Percentiles rank a stretch among this genome's conserved stretches.
Evolutionary conservation across 176 grass and related monocot genomes (phyloP).

Genomic region (Ensete glaucum): DNA sequence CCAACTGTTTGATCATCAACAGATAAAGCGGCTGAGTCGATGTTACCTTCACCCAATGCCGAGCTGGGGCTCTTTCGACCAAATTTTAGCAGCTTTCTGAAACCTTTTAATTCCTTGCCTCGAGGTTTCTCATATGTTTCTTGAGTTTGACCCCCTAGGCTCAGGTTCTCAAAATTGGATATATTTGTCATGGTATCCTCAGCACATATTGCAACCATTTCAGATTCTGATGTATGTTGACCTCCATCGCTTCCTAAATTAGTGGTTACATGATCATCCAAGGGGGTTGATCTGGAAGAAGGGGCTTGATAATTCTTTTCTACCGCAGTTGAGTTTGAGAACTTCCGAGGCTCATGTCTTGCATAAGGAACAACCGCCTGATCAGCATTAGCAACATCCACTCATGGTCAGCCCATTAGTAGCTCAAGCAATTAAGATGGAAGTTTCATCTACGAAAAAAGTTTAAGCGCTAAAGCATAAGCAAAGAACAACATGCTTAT

Average conservation of each 20-base stretch:
- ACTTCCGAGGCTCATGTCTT: constrained; percentile 36
- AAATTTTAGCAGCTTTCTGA: constrained; percentile 87
- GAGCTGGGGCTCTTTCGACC: constrained; percentile 65
- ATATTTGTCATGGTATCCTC: too few relatives aligned
- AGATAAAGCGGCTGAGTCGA: constrained; percentile 40
- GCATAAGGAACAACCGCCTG: constrained; percentile 31
- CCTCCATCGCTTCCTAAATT: constrained; percentile 6
- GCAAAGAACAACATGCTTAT: too few relatives aligned
- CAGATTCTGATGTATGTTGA: constrained; percentile 23
- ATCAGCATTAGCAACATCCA: constrained; percentile 12
- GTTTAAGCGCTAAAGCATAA: too few relatives aligned
- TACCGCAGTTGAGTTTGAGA: background rate
- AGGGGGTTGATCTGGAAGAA: constrained; percentile 19
- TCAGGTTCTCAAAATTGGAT: constrained; percentile 14
- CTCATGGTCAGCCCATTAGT: background rate
- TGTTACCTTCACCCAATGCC: constrained; percentile 26
- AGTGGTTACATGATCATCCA: constrained; percentile 28
- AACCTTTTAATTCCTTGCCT: constrained; percentile 68
- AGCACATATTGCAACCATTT: background rate
- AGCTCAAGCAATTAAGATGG: too few relatives aligned
- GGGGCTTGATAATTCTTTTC: constrained; percentile 63
- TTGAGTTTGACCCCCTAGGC: constrained; percentile 24
- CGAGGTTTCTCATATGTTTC: constrained; percentile 31
- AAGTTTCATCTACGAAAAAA: too few relatives aligned
- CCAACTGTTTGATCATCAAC: constrained; percentile 35